Evolutionary conservation across 306 rosid genomes (phyloP), one percentile per base, ranked within the genome.

Genomic region (Ceratonia siliqua): DNA sequence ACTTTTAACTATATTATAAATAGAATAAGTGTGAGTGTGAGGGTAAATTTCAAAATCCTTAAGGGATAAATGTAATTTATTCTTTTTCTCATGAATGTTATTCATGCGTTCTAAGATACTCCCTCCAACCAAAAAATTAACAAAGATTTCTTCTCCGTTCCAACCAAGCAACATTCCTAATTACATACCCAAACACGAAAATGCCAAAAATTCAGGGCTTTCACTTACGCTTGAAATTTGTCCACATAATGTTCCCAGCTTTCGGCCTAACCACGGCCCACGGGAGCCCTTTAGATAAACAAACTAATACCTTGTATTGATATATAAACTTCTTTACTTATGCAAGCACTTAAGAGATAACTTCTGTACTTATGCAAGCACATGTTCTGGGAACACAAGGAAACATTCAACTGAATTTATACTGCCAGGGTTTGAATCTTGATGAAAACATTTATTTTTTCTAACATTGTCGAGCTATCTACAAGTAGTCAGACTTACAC

Each of bases 371-470:
- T 32, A 52, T 38, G 18, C 27, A 25, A 64, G 38, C 14, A 45
- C 45, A 14, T n/a, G 15, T 48, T 56, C 14, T 57, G 39, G 25
- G 49, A 63, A 73, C 33, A 39, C 64, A 57, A 1, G 30, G 22
- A 63, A 66, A 17, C 15, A 45, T 53, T 72, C 68, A 32, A n/a
- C 45, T 55, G 21, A 21, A 33, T 7, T 53, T 43, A 65, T 38
- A 78, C 52, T 21, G 67, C 32, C 30, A 5, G 38, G 62, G 13
- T 59, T 62, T 15, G 42, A 10, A 21, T 70, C 41, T 52, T 8
- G 73, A 20, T 54, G 52, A 63, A 32, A 64, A 54, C 68, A 72
- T 64, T 43, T 65, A 72, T 72, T 79, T 46, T 71, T 30, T 21
- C 45, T 27, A 11, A 72, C 27, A 5, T 8, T 9, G 49, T 79